Evolutionary conservation across 1,139 yeast species (phyloP), one percentile per base, ranked within the genome.

Genomic region (Sugiyamaella sp.): DNA sequence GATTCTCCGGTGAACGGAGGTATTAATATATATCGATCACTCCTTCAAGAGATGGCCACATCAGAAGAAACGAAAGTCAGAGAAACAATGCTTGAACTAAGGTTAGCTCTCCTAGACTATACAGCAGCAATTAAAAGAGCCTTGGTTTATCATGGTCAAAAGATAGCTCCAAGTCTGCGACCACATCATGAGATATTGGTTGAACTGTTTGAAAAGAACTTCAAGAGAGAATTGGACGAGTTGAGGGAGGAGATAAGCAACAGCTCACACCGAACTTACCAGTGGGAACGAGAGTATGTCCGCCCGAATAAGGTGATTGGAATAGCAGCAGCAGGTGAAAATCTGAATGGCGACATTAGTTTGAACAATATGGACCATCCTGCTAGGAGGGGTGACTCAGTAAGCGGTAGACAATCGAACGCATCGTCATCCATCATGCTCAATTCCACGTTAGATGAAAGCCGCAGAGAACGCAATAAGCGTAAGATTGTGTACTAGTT

Each of bases 1-100:
- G 96, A 89, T 66, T 84, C 96, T 0, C 97, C 97, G 4, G 95
- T 89, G 9, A 89, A 89, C 68, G 97, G 97, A 37, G 97, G 97
- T 55, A 89, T 89, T 60, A 89, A 89, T 3, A 89, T 87, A 65
- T 89, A 87, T 72, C 79, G 93, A 57, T 80, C 80, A 1, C 88
- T 89, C 70, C 80, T 87, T 64, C 73, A 71, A 37, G 46, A 48
- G 17, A 32, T 40, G 38, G 14, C 41, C 10, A 14, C 22, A 6
- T 22, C 35, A 41, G 47, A 43, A 10, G 35, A 44, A 12, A 79
- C 78, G 55, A 68, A 66, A 4, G 62, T 76, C 54, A 76, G 89
- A 65, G 78, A 74, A 57, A 8, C 25, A n/a, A 24, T 48, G 17
- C 32, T 19, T 2, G 40, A 50, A 21, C 4, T 49, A 4, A 24